These are phyloP conservation scores for Kurtzmaniella quercitrusa DNA, from an alignment of 1,139 yeast genomes.

Conservation along the genomic window DNA sequence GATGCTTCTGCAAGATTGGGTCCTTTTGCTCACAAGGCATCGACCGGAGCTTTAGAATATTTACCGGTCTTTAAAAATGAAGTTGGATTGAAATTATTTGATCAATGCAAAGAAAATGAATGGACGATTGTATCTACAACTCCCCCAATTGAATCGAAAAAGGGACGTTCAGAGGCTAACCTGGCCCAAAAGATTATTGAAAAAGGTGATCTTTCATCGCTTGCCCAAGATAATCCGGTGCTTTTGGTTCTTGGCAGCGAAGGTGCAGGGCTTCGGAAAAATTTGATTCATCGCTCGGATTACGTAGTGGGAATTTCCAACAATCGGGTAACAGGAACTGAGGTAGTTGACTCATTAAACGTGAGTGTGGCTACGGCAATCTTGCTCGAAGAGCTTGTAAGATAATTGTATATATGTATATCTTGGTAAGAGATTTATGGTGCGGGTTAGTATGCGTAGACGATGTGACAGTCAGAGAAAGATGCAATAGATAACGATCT, in stretches of 20 bases:
- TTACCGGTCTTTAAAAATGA: slow-evolving; percentile 56
- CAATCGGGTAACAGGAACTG: slow-evolving; percentile 26
- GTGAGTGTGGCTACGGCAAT: slow-evolving; percentile 88
- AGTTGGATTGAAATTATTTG: slow-evolving; percentile 61
- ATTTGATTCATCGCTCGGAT: slow-evolving; percentile 60
- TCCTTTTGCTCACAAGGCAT: slow-evolving; percentile 74
- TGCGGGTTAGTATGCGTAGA: too few relatives aligned
- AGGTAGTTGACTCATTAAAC: slow-evolving; percentile 72
- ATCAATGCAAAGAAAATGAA: slow-evolving; percentile 49
- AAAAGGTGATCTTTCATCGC: neutral
- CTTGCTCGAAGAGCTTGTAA: slow-evolving; percentile 42
- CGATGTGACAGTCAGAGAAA: neutral
- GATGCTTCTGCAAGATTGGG: slow-evolving; percentile 71
- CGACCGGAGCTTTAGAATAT: slow-evolving; percentile 86
- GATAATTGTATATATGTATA: slow-evolving; percentile 2
- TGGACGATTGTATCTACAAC: slow-evolving; percentile 77
- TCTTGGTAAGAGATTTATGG: neutral
- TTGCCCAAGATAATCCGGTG: slow-evolving; percentile 46
- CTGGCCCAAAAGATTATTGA: slow-evolving; percentile 28
- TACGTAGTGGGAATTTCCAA: slow-evolving; percentile 52
- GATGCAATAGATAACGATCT: too few relatives aligned
- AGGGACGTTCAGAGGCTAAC: slow-evolving; percentile 17
- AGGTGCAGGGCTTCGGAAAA: slow-evolving; percentile 75
- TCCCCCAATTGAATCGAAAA: slow-evolving; percentile 18
- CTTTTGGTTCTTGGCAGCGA: slow-evolving; percentile 81